Conservation (phyloP, 1,284 basidiomycete genomes). For the Boletus semigastroideus region DNA sequence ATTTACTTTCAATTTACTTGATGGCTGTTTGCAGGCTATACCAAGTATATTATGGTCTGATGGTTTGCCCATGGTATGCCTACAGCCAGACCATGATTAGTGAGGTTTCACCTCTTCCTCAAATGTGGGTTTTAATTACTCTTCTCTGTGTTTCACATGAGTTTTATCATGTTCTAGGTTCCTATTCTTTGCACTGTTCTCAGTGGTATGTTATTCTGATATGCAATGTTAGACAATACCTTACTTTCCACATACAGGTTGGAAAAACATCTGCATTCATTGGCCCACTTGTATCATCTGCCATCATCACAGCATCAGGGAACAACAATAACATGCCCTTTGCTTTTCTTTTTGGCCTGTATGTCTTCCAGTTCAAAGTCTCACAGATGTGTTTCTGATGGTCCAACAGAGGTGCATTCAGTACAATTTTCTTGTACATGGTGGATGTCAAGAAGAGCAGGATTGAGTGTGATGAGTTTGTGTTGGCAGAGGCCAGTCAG, state of each 20-base stretch:
- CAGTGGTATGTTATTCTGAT: conserved; percentile 44
- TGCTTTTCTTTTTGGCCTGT: conserved; percentile 75
- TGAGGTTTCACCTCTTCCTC: conserved; percentile 74
- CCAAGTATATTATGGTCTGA: conserved; percentile 72
- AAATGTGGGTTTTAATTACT: conserved; percentile 48
- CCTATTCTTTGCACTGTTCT: conserved; percentile 77
- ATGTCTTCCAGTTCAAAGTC: conserved; percentile 29
- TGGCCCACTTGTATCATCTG: conserved; percentile 75
- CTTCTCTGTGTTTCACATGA: background rate
- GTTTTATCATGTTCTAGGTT: conserved; percentile 45
- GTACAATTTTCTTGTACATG: conserved; percentile 64
- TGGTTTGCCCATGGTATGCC: conserved; percentile 85
- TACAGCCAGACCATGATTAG: conserved; percentile 85
- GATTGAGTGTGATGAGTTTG: conserved; percentile 62
- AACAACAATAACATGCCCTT: conserved; percentile 83
- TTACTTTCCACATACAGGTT: conserved; percentile 39
- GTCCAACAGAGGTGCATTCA: conserved; percentile 51
- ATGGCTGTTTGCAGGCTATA: conserved; percentile 47
- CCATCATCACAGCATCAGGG: conserved; percentile 66
- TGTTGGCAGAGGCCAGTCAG: conserved; percentile 53
- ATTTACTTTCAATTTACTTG: background rate
- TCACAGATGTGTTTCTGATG: background rate
- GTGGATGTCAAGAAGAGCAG: conserved; percentile 73
- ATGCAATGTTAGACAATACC: background rate
- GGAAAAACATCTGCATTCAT: conserved; percentile 84